Percentiles rank a stretch among this genome's conserved stretches.
Conservation (phyloP, 768 basidiomycete genomes). For the Erythrobasidium yunnanense region DNA sequence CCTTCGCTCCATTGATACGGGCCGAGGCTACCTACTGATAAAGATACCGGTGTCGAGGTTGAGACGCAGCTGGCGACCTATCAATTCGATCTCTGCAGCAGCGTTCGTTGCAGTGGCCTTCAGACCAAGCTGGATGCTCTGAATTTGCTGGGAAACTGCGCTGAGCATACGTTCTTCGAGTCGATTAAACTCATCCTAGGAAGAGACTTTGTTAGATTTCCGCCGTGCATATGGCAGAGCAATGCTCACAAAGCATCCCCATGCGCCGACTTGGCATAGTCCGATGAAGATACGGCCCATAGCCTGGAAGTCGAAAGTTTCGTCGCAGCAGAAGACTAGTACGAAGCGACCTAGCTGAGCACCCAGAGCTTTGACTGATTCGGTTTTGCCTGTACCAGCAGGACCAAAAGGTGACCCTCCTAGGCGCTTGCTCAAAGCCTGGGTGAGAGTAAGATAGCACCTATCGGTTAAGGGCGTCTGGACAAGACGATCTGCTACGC, state of each 20-base stretch:
- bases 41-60: slow-evolving; percentile 97
- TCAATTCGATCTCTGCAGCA: slow-evolving; percentile 81
- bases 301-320: slow-evolving; percentile 98
- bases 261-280: slow-evolving; percentile 95
- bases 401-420: slow-evolving; percentile 98
- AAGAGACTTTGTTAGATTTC: slow-evolving; percentile 38
- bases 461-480: slow-evolving; percentile 96
- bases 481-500: slow-evolving; percentile 89
- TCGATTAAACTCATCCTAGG: slow-evolving; percentile 95
- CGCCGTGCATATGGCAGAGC: not conserved
- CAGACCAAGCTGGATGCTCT: slow-evolving; percentile 87
- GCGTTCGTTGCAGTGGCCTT: slow-evolving; percentile 71
- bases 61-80: slow-evolving; percentile 84
- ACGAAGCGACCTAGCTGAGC: slow-evolving; percentile 96
- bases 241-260: slow-evolving; percentile 54
- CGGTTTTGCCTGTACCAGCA: slow-evolving; percentile 96
- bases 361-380: slow-evolving; percentile 96
- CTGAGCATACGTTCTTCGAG: slow-evolving; percentile 94
- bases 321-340: slow-evolving; percentile 99
- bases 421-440: slow-evolving; percentile 85
- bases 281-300: slow-evolving; percentile 99
- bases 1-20: not conserved
- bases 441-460: slow-evolving; percentile 90
- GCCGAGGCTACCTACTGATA: slow-evolving; percentile 52
- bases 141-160: slow-evolving; percentile 97